Base-by-base conservation (phyloP, 1,139 yeast genomes). In the Kodamaea fungicola region DNA sequence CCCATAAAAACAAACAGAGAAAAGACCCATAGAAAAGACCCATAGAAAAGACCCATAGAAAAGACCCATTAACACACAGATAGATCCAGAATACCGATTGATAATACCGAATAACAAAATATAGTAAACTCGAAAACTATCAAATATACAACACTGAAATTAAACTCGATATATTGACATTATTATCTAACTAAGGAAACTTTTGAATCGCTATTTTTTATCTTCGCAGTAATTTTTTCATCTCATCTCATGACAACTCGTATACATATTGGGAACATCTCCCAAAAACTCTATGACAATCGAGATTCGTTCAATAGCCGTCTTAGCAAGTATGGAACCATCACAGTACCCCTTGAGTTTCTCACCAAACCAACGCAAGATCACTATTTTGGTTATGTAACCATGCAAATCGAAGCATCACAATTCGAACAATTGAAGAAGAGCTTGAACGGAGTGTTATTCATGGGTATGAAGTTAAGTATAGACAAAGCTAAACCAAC, bases 211-310 rank as follows among this genome's bases (percentile, higher is more conserved):
- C 19, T 5, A 16, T 16, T 16, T 16, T 16, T 16, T 16, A 16
- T 25, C 28, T 25, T 10, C 28, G 30, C 30, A 28, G 12, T 28
- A 16, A 31, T 9, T 32, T 19, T 25, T 37, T 25, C 16, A 22
- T 6, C 36, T 39, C 39, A 34, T 34, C 39, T 37, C 28, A 46
- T 50, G 28, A 53, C 48, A 22, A 50, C 54, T 34, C 55, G 90
- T 33, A 54, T 85, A n/a, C 84, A 81, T 52, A 76, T 86, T 9
- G 92, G 95, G 9, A 74, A 80, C 40, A 72, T 86, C 30, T 79
- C 92, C 2, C 59, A 70, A 2, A 61, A 65, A 13, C 64, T 85
- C 10, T 73, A 76, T 2, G 65, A 65, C 3, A 64, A 66, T 23
- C 58, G 67, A 0, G 52, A 52, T 0, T 74, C 70, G 31, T 60